Base-by-base conservation (phyloP, 192 early-diverging fungal species). In the Backusella mclennaniae region DNA sequence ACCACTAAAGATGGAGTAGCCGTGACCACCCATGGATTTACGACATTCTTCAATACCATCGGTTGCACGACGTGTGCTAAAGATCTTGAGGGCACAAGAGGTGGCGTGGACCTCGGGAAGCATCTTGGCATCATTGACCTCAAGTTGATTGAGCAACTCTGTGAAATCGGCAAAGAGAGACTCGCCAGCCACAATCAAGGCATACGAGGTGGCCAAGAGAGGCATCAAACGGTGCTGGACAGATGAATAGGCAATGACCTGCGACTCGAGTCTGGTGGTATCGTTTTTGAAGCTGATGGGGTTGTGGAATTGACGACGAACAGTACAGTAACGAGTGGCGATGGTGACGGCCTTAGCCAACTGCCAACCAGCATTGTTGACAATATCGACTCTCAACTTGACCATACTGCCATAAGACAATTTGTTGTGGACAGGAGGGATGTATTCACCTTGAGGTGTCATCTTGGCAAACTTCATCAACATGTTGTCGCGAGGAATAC, bases 331-430 rank as follows among this genome's bases (percentile, higher is more conserved):
- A 6, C 93, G 87, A 23, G 85, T 81, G 0, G 90, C 90, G 35
- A 92, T 86, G 15, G 90, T 92, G 8, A 83, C 84, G 1, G 91
- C 91, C 67, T 88, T 87, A 29, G 85, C 89, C 15, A 94, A 78
- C 35, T 78, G 79, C 77, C 84, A 67, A 23, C 84, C 85, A 53
- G 86, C 88, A 46, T 83, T 84, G 31, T 82, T 83, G 6, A 94
- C 91, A 75, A 96, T 92, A 35, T 84, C 83, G 0, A 91, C 90
- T 69, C 95, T 89, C 38, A 93, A 86, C 36, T 87, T 85, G 36
- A 95, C 89, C 93, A 96, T 94, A 15, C 89, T 91, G 29, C 93
- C 93, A 80, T 94, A 95, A 9, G 90, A 79, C 35, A 96, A 87
- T 86, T 94, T 88, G 72, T 85, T 85, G 77, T 90, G 89, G 19